These are phyloP conservation scores for Heliocybe sulcata DNA, from an alignment of 1,284 basidiomycete genomes.

Conservation along the genomic window DNA sequence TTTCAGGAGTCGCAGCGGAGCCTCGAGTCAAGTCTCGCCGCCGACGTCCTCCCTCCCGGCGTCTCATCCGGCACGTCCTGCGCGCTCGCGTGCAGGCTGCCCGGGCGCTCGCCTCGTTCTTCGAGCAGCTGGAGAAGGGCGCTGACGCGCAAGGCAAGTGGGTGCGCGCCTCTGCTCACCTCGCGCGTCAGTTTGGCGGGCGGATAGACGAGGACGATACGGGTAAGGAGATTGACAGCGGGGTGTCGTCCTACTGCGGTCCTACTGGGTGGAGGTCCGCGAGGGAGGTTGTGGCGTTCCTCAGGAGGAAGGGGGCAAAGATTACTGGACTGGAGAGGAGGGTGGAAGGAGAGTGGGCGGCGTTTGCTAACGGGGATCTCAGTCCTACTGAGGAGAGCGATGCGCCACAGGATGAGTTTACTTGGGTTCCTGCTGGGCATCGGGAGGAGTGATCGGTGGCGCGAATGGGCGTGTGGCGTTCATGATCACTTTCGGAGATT, in stretches of 20 bases:
- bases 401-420: not conserved
- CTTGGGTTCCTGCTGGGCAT: not conserved
- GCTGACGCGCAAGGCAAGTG: conserved; percentile 31
- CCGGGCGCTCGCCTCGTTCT: conserved; percentile 62
- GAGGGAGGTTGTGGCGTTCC: conserved; percentile 55
- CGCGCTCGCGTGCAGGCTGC: conserved; percentile 74
- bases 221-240: not conserved
- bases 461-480: not conserved
- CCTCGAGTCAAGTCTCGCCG: conserved; percentile 31
- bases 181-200: conserved; percentile 50
- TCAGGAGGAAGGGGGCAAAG: conserved; percentile 57
- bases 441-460: not conserved
- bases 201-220: conserved; percentile 21
- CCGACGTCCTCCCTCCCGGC: conserved; percentile 66
- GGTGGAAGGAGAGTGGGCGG: conserved; percentile 57
- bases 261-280: conserved; percentile 50
- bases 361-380: conserved; percentile 49
- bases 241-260: not conserved
- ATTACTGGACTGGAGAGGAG: conserved; percentile 41
- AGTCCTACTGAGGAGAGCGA: conserved; percentile 31
- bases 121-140: conserved; percentile 54
- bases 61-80: conserved; percentile 81
- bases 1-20: not conserved
- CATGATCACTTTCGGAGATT: not conserved
- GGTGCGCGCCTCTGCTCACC: conserved; percentile 51